Percentiles rank a stretch among this genome's conserved stretches.
Conservation (phyloP, 768 basidiomycete genomes). For the Pisolithus tinctorius region DNA sequence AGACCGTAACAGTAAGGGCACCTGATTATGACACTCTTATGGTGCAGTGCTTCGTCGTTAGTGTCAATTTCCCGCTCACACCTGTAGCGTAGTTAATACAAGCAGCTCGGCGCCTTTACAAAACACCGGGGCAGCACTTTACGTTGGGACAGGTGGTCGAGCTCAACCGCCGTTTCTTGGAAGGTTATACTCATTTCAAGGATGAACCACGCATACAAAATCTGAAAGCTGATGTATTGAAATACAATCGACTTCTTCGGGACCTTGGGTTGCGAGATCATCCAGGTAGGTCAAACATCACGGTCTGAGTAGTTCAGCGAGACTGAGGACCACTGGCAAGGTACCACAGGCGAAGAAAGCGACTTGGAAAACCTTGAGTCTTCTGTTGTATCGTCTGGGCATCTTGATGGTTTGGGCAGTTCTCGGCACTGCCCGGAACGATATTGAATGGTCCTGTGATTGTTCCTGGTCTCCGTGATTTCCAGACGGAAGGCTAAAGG, state of each 20-base stretch:
- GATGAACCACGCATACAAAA: constrained; percentile 88
- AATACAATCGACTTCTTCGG: constrained; percentile 82
- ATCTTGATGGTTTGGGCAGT: constrained; percentile 77
- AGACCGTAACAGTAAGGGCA: constrained; percentile 92
- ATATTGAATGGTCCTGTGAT: constrained; percentile 92
- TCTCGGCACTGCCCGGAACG: constrained; percentile 83
- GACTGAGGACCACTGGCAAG: constrained; percentile 28
- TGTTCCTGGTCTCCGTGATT: constrained; percentile 76
- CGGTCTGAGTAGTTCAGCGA: constrained; percentile 1
- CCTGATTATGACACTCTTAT: constrained; percentile 98
- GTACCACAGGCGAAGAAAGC: constrained; percentile 85
- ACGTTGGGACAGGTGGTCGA: constrained; percentile 95
- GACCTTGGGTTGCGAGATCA: constrained; percentile 93
- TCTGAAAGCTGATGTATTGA: constrained; percentile 70
- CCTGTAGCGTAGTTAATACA: constrained; percentile 68
- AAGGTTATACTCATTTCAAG: constrained; percentile 89
- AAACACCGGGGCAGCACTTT: constrained; percentile 88
- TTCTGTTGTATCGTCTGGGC: constrained; percentile 75
- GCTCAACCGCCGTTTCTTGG: constrained; percentile 84
- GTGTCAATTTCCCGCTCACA: constrained; percentile 1
- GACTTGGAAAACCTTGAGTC: constrained; percentile 77
- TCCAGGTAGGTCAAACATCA: constrained; percentile 52
- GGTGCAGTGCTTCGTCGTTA: constrained; percentile 43
- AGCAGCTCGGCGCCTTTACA: constrained; percentile 89
- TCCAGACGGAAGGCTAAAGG: constrained; percentile 89